Evolutionary conservation across 2,329 filamentous ascomycete species (phyloP).

Genomic region (Colletotrichum filicis): DNA sequence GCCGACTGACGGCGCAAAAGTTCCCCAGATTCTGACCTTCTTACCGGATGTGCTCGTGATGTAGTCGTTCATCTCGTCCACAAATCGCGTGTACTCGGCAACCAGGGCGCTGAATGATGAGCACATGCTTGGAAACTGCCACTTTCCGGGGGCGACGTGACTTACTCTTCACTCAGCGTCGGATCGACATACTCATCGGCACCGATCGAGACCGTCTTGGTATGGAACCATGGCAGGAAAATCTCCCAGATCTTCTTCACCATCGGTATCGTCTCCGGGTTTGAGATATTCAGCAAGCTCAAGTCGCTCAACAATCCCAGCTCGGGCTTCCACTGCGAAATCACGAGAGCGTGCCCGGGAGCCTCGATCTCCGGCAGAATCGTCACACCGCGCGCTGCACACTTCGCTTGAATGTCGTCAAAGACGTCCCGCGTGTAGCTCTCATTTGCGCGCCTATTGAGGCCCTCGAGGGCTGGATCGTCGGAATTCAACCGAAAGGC

Average conservation of each 20-base stretch:
- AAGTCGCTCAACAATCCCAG: slow-evolving; percentile 57
- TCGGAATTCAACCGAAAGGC: slow-evolving; percentile 66
- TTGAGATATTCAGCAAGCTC: slow-evolving; percentile 55
- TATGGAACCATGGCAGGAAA: slow-evolving; percentile 66
- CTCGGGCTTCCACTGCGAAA: slow-evolving; percentile 70
- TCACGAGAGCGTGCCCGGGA: slow-evolving; percentile 65
- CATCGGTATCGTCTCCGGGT: slow-evolving; percentile 63
- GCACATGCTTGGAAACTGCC: rapidly evolving
- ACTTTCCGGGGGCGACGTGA: background rate
- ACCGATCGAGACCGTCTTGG: slow-evolving; percentile 64
- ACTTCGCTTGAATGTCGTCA: slow-evolving; percentile 61
- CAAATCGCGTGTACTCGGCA: slow-evolving; percentile 60
- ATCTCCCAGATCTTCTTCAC: slow-evolving; percentile 63
- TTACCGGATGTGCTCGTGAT: slow-evolving; percentile 51
- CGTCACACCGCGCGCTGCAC: slow-evolving; percentile 65
- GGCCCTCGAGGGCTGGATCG: slow-evolving; percentile 54
- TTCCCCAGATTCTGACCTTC: slow-evolving; percentile 59
- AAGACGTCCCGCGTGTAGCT: slow-evolving; percentile 63
- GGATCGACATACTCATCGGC: slow-evolving; percentile 64
- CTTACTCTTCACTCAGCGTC: slow-evolving; percentile 41
- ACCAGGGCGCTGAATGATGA: slow-evolving; percentile 43
- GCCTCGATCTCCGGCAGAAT: slow-evolving; percentile 70
- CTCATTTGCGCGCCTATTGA: slow-evolving; percentile 64
- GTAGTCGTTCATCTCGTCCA: slow-evolving; percentile 56
- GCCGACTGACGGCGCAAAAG: slow-evolving; percentile 39